A percentile compares a stretch with the other conserved stretches of the same genome.
phyloP scores from a whole-genome alignment of 306 rosid species.

The Gleditsia sinensis region DNA sequence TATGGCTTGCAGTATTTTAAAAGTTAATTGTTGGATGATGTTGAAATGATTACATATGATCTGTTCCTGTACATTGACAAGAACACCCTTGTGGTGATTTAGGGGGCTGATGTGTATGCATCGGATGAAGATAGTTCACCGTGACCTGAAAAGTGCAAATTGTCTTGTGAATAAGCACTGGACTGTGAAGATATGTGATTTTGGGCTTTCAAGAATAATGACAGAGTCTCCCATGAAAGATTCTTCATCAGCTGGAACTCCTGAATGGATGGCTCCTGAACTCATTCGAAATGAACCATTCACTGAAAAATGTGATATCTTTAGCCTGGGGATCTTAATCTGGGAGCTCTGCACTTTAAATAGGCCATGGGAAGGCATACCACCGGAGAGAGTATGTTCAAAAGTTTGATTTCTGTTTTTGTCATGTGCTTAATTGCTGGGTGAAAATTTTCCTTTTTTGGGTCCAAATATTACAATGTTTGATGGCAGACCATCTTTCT shows the following conservation, averaged over 20 bases:
- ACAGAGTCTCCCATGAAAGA: conserved; percentile 60
- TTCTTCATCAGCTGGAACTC: conserved; percentile 92
- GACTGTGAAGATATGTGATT: conserved; percentile 95
- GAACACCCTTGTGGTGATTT: conserved; percentile 31
- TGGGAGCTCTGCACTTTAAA: conserved; percentile 95
- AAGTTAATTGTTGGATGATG: conserved; percentile 3
- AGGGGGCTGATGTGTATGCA: conserved; percentile 99
- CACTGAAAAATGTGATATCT: conserved; percentile 94
- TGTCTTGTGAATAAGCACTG: conserved; percentile 96
- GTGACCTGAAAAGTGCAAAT: conserved; percentile 93
- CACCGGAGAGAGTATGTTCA: conserved; percentile 74
- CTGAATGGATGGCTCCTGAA: conserved; percentile 99
- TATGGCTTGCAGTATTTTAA: conserved; percentile 1
- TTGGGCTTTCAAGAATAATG: conserved; percentile 92
- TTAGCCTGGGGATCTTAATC: conserved; percentile 92
- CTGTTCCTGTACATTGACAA: conserved; percentile 28
- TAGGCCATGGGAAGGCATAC: conserved; percentile 96
- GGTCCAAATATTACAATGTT: neutral
- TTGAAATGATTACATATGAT: conserved; percentile 28
- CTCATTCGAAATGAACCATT: conserved; percentile 93
- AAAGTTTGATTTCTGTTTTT: neutral
- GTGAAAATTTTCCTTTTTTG: neutral
- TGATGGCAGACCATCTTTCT: conserved; percentile 8
- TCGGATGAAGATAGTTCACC: conserved; percentile 95
- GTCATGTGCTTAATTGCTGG: neutral